These are phyloP conservation scores for Sordariomycetes sp. DNA, from an alignment of 2,329 filamentous ascomycete species.

Conservation along the genomic window DNA sequence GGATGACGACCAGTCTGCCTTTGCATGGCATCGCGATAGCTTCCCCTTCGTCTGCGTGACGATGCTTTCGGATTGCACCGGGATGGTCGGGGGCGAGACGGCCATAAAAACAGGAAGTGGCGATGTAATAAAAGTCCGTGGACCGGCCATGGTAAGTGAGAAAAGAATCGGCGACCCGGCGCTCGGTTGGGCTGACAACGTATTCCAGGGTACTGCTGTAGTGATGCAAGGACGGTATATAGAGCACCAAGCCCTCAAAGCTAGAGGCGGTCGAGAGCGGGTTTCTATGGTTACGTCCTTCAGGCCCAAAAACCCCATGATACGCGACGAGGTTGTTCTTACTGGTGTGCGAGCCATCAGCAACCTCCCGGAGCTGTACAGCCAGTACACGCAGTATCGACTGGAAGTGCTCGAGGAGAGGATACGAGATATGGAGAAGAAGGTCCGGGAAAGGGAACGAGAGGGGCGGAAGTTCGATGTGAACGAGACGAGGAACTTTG, in stretches of 20 bases:
- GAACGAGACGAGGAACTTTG: slow-evolving; percentile 7
- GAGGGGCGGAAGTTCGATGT: slow-evolving; percentile 9
- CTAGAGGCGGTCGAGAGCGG: slow-evolving; percentile 48
- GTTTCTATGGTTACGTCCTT: slow-evolving; percentile 61
- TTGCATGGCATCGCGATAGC: slow-evolving; percentile 56
- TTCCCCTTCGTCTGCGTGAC: slow-evolving; percentile 63
- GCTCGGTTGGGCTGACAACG: too few species aligned
- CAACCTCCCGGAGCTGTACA: slow-evolving; percentile 47
- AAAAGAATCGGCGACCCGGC: too few species aligned
- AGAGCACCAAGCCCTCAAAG: slow-evolving; percentile 52
- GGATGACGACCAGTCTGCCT: slow-evolving; percentile 42
- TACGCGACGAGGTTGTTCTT: slow-evolving; percentile 52
- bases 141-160: slow-evolving; percentile 45
- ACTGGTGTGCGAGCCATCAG: slow-evolving; percentile 51
- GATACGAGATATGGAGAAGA: slow-evolving; percentile 9
- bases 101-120: slow-evolving; percentile 45
- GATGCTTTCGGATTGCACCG: slow-evolving; percentile 54
- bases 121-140: slow-evolving; percentile 47
- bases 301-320: slow-evolving; percentile 42
- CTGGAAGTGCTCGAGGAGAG: slow-evolving; percentile 54
- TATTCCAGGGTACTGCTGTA: slow-evolving; percentile 43
- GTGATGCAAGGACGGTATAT: slow-evolving; percentile 62
- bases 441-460: slow-evolving; percentile 7
- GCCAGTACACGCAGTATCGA: slow-evolving; percentile 52
- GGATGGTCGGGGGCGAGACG: slow-evolving; percentile 58